Evolutionary conservation across 1,139 yeast species (phyloP), one percentile per base, ranked within the genome.

Genomic region (Yamadazyma taylorii): DNA sequence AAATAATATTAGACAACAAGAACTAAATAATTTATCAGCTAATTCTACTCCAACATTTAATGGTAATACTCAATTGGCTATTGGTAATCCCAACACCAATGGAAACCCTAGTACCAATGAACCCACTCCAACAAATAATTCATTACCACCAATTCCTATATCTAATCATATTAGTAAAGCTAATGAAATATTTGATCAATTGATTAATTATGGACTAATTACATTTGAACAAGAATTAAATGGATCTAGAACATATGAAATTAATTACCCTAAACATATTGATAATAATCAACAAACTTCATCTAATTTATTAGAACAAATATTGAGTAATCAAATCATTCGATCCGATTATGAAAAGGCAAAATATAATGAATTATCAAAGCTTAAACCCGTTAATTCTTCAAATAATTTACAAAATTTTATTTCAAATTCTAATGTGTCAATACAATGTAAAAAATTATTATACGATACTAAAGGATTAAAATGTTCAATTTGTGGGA

Each of bases 401-500:
- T 6, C 19, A 9, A 43, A 55, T 14, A 40, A 53, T 30, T 48
- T 67, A 27, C 80, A 75, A 47, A 47, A 51, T 14, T 73, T 74
- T 39, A 53, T 78, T 19, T 60, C 61, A 30, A 48, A 51, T 17
- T 65, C 65, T 37, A 55, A 48, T 29, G 63, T 72, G 10, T 56
- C 66, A 1, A 41, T 47, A 4, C 51, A 47, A 38, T 40, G 61
- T 41, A 44, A 53, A 44, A 48, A 63, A 24, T 58, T 79, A 24
- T 62, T 88, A 16, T 82, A 83, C 53, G 77, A 72, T 3, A 63
- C 73, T 16, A 78, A 84, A 53, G 81, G 95, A 5, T 77, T 85
- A 43, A 92, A 88, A 59, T 94, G 98, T 66, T 78, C 86, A 13
- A 80, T 84, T 14, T 94, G 98, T 63, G 95, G 97, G 23, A 87